Percentiles rank a stretch among this genome's conserved stretches.
phyloP scores from a whole-genome alignment of 2,329 filamentous ascomycete genomes.

The Beauveria rudraprayagi region DNA sequence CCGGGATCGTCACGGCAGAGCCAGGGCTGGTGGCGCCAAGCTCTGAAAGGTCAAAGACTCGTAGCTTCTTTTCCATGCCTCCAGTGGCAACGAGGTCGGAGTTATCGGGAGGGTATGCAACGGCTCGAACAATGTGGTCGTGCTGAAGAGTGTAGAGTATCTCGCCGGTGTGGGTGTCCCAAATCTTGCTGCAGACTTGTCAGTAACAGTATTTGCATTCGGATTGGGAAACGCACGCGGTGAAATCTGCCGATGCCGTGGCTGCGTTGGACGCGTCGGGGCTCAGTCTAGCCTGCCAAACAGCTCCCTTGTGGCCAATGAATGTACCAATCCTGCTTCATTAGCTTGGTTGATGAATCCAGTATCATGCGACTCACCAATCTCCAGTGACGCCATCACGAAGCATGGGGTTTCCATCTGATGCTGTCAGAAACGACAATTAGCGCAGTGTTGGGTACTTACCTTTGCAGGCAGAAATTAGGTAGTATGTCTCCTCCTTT shows the following conservation, averaged over 20 bases:
- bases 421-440: slow-evolving; percentile 17
- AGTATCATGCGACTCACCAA: slow-evolving; percentile 48
- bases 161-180: slow-evolving; percentile 94
- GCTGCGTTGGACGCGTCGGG: slow-evolving; percentile 81
- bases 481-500: slow-evolving; percentile 77
- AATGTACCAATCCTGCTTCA: slow-evolving; percentile 93
- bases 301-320: slow-evolving; percentile 94
- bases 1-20: slow-evolving; percentile 40
- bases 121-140: slow-evolving; percentile 87
- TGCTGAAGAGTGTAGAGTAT: slow-evolving; percentile 80
- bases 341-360: slow-evolving; percentile 25
- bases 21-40: slow-evolving; percentile 35
- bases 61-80: slow-evolving; percentile 92
- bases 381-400: slow-evolving; percentile 92
- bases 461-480: slow-evolving; percentile 93
- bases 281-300: slow-evolving; percentile 91
- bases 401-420: slow-evolving; percentile 97
- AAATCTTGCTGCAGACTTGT: slow-evolving; percentile 64
- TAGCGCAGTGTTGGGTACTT: slow-evolving; percentile 15
- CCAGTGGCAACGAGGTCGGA: slow-evolving; percentile 86
- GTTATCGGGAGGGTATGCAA: slow-evolving; percentile 78
- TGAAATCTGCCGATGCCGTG: slow-evolving; percentile 93
- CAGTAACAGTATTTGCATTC: slow-evolving; percentile 20
- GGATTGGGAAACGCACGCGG: slow-evolving; percentile 53
- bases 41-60: slow-evolving; percentile 79